Conservation (phyloP, 2,329 filamentous ascomycete species). For the Botrytis fragariae region DNA sequence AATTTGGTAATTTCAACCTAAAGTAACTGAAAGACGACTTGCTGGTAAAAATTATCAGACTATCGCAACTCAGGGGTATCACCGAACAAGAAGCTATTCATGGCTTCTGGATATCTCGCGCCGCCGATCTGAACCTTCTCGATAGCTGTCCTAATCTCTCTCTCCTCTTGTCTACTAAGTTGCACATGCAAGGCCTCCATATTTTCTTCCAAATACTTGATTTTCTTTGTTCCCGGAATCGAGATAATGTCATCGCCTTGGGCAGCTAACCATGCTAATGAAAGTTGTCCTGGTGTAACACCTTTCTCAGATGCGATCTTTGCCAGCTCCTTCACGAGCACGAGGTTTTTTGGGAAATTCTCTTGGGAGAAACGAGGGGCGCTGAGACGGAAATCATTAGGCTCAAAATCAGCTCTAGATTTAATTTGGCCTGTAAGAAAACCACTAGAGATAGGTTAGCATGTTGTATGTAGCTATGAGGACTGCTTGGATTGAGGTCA, state of each 20-base stretch:
- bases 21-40: not conserved
- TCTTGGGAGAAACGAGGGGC: slow-evolving; percentile 49
- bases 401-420: slow-evolving; percentile 47
- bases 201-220: slow-evolving; percentile 43
- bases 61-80: slow-evolving; percentile 27
- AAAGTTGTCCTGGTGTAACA: slow-evolving; percentile 49
- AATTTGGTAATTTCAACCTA: not conserved
- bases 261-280: slow-evolving; percentile 52
- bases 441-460: slow-evolving; percentile 40
- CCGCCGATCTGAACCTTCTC: slow-evolving; percentile 49
- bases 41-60: not conserved
- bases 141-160: slow-evolving; percentile 38
- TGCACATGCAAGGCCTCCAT: slow-evolving; percentile 26
- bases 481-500: slow-evolving; percentile 21
- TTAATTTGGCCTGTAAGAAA: slow-evolving; percentile 52
- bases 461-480: not conserved
- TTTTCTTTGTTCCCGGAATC: slow-evolving; percentile 53
- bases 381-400: slow-evolving; percentile 47
- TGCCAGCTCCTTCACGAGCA: slow-evolving; percentile 46
- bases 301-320: slow-evolving; percentile 50
- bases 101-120: slow-evolving; percentile 47
- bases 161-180: slow-evolving; percentile 25
- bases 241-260: slow-evolving; percentile 53
- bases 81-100: slow-evolving; percentile 24
- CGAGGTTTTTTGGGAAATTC: slow-evolving; percentile 51